Percentiles rank a stretch among this genome's conserved stretches.
These are phyloP conservation scores for Gastrodia elata DNA, from an alignment of 106 monocot genomes.

Conservation along the genomic window DNA sequence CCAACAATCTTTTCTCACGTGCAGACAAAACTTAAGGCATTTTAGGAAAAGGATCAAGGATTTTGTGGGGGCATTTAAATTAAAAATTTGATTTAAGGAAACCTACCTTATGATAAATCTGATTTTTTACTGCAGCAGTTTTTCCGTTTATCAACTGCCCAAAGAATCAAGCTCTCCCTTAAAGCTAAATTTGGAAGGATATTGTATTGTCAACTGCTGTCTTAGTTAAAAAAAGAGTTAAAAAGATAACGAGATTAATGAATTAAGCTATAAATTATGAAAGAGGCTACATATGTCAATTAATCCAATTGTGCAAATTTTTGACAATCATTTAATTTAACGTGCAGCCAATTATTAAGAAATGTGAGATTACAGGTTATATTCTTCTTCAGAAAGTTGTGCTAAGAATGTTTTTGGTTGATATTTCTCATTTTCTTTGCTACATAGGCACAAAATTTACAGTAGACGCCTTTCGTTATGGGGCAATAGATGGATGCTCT, in stretches of 20 bases:
- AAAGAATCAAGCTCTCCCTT: too few species aligned
- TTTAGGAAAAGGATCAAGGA: too few species aligned
- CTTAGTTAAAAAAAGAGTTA: not conserved
- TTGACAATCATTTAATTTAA: not conserved
- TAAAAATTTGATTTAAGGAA: too few species aligned
- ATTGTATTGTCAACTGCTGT: not conserved
- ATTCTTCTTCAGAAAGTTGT: not conserved
- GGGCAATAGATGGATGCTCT: constrained; percentile 39
- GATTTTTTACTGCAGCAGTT: too few species aligned
- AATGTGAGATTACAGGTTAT: not conserved
- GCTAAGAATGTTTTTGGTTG: not conserved
- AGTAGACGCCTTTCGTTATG: constrained; percentile 66
- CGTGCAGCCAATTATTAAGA: not conserved
- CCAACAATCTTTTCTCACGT: too few species aligned
- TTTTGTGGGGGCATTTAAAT: too few species aligned
- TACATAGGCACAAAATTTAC: constrained; percentile 53
- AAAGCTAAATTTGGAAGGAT: not conserved
- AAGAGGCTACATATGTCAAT: not conserved
- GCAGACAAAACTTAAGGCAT: too few species aligned
- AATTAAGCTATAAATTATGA: constrained; percentile 1
- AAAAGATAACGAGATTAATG: not conserved
- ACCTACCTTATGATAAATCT: too few species aligned
- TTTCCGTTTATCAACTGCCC: too few species aligned
- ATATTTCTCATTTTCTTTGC: not conserved
- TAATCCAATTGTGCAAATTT: not conserved